Conservation (phyloP, 2,329 filamentous ascomycete genomes). For the Xylaria hypoxylon region DNA sequence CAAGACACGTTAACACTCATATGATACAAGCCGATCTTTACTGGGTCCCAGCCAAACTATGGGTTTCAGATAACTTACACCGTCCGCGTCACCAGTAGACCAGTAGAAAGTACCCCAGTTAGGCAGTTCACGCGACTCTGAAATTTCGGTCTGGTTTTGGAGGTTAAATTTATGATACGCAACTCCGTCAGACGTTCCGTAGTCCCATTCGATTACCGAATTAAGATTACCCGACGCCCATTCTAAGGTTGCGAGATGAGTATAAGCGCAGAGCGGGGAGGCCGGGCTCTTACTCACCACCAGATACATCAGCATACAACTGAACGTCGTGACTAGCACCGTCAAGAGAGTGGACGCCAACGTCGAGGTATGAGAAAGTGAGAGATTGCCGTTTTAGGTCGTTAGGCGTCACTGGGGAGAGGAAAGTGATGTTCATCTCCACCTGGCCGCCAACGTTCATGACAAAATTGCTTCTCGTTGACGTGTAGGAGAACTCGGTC, state of each 20-base stretch:
- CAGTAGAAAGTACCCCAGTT: conserved; percentile 85
- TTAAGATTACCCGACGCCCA: conserved; percentile 74
- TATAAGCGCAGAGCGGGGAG: conserved; percentile 19
- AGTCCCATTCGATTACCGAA: conserved; percentile 72
- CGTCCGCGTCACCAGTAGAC: conserved; percentile 68
- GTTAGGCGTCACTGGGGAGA: conserved; percentile 75
- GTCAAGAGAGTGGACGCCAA: conserved; percentile 72
- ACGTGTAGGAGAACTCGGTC: conserved; percentile 74
- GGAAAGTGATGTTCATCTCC: conserved; percentile 74
- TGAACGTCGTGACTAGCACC: conserved; percentile 72
- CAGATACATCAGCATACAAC: conserved; percentile 78
- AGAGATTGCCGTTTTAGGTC: conserved; percentile 76
- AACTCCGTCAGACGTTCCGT: conserved; percentile 61
- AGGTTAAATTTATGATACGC: conserved; percentile 74
- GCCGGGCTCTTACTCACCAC: conserved; percentile 59
- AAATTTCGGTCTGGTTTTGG: conserved; percentile 71
- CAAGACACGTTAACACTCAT: conserved; percentile 35
- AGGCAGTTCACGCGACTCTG: conserved; percentile 75
- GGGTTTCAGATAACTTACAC: conserved; percentile 51
- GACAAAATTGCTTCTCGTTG: conserved; percentile 76
- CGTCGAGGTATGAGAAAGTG: conserved; percentile 76
- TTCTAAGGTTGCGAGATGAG: conserved; percentile 61
- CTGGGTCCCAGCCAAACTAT: neutral
- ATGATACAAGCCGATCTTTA: neutral
- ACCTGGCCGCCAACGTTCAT: conserved; percentile 72